Evolutionary conservation across 257 asterid genomes (phyloP).

Genomic region (Nicotiana knightiana): DNA sequence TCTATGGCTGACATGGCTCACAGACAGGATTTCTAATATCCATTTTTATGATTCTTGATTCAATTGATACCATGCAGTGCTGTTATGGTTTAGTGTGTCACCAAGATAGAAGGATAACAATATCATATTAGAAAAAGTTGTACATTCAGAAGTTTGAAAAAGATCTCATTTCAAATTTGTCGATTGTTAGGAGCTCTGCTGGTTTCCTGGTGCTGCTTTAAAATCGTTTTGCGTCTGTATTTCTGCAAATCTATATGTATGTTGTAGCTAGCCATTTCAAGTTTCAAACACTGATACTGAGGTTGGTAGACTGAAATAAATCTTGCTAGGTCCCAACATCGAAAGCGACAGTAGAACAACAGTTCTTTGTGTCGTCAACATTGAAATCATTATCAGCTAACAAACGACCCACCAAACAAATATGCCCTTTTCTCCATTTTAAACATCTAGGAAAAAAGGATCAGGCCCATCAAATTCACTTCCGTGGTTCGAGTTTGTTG

Average conservation of each 20-base stretch:
- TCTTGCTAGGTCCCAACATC: neutral
- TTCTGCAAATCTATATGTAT: neutral
- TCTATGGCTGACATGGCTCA: neutral
- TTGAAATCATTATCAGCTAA: neutral
- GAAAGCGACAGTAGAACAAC: neutral
- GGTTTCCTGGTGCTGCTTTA: neutral
- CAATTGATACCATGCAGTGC: neutral
- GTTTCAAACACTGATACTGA: neutral
- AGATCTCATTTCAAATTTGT: neutral
- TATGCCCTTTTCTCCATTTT: neutral
- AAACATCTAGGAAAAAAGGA: neutral
- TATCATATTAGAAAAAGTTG: neutral
- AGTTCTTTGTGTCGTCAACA: neutral
- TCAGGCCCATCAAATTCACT: neutral
- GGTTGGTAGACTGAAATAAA: neutral
- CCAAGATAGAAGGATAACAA: neutral
- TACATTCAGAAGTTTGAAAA: neutral
- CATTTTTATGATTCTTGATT: neutral
- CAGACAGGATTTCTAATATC: neutral
- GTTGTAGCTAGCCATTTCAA: neutral
- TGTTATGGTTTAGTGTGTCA: neutral
- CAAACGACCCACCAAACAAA: neutral
- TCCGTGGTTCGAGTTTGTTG: neutral
- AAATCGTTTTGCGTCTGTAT: neutral
- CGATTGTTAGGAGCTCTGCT: neutral